phyloP scores from a whole-genome alignment of 176 grass and related monocot species.

The Phoenix dactylifera region DNA sequence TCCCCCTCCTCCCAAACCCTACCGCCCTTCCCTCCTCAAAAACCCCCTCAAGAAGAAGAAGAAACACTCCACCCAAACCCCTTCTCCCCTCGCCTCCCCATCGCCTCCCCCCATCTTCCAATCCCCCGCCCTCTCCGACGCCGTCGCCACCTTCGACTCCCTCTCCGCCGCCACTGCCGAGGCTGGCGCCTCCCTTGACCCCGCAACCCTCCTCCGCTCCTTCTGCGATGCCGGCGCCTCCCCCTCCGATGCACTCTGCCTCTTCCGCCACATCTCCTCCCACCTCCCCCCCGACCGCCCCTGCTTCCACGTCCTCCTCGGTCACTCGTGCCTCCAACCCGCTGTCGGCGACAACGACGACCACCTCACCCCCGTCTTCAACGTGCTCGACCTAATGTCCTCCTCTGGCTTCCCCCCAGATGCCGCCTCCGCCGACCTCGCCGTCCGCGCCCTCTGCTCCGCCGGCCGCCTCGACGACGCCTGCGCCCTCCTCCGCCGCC shows the following conservation, averaged over 20 bases:
- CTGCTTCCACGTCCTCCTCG: constrained; percentile 30
- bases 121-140: constrained; percentile 10
- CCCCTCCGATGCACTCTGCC: constrained; percentile 21
- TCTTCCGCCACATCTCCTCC: constrained; percentile 26
- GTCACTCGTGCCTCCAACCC: constrained; percentile 27
- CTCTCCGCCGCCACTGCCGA: constrained; percentile 29
- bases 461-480: constrained; percentile 30
- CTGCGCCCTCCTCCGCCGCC: constrained; percentile 25
- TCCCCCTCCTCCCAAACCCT: constrained; percentile 6
- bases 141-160: constrained; percentile 30
- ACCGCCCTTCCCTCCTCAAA: neutral
- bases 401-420: constrained; percentile 18
- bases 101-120: constrained; percentile 24
- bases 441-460: constrained; percentile 37
- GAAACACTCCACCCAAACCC: neutral
- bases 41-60: constrained; percentile 8
- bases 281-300: constrained; percentile 15
- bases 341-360: neutral
- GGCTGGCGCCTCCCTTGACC: constrained; percentile 35
- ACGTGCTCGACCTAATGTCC: constrained; percentile 26
- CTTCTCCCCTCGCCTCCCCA: constrained; percentile 14
- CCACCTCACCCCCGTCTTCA: constrained; percentile 9
- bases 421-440: constrained; percentile 29
- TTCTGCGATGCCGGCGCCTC: constrained; percentile 35
- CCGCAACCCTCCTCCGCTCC: constrained; percentile 47